Conservation (phyloP, 2,329 filamentous ascomycete genomes). For the Emmonsia crescens region DNA sequence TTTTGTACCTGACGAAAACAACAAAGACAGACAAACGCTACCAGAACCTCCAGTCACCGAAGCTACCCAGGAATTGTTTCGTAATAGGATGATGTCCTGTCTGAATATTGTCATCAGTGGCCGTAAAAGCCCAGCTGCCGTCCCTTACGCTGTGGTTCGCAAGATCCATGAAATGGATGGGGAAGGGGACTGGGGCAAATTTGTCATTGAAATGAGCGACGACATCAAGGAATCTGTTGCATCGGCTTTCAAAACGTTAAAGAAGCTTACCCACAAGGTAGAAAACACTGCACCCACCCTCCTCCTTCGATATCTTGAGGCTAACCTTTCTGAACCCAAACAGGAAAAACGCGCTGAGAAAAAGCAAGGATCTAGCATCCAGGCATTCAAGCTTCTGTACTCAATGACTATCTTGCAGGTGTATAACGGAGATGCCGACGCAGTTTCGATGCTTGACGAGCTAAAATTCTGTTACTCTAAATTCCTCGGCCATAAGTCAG, state of each 20-base stretch:
- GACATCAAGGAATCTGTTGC: conserved; percentile 33
- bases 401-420: conserved; percentile 76
- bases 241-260: conserved; percentile 32
- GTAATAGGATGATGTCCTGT: conserved; percentile 45
- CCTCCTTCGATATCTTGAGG: background rate
- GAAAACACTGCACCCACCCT: background rate
- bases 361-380: conserved; percentile 33
- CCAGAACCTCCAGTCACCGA: conserved; percentile 38
- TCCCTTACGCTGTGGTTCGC: conserved; percentile 32
- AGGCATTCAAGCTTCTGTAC: conserved; percentile 69
- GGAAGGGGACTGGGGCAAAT: conserved; percentile 27
- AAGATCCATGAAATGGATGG: conserved; percentile 31
- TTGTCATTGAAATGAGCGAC: conserved; percentile 40
- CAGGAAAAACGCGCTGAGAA: conserved; percentile 44
- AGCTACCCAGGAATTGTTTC: conserved; percentile 41
- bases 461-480: conserved; percentile 65
- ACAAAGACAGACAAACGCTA: conserved; percentile 12
- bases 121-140: conserved; percentile 24
- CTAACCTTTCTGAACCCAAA: conserved; percentile 10
- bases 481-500: conserved; percentile 42
- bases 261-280: conserved; percentile 29
- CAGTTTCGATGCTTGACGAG: conserved; percentile 70
- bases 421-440: conserved; percentile 81
- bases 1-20: conserved; percentile 30
- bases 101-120: conserved; percentile 41